Base-by-base conservation (phyloP, 768 basidiomycete species). In the Naganishia vaughanmartiniae region DNA sequence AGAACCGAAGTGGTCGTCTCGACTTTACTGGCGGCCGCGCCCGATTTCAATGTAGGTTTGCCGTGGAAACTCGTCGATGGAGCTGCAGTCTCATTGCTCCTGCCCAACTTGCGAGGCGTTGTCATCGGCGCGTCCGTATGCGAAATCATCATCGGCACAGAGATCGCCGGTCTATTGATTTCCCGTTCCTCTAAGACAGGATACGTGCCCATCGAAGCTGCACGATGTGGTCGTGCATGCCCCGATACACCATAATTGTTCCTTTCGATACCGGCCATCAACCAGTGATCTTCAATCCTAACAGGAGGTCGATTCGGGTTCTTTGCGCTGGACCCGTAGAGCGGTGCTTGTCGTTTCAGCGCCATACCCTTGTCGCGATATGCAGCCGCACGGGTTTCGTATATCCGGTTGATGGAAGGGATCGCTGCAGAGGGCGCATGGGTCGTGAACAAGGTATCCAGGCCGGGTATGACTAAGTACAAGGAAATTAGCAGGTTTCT, bases 341-440 rank as follows among this genome's bases (percentile, higher is more conserved):
- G 58, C 3, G 75, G 75, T 17, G 77, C 75, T 30, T 69, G 54
- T 14, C 72, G 39, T 12, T 72, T 75, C 12, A 81, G 71, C 0
- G 80, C 76, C 15, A 73, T 55, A 69, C 78, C 75, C 31, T 75
- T 76, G n/a, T 79, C 77, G 0, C 77, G 72, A 54, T 81, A 81
- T 2, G 79, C 77, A 11, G 75, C 76, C 5, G 80, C 80, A 17
- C 80, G 74, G 31, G 74, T 74, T 48, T 81, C 80, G 73, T 81
- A 81, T 54, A 81, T 81, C 28, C 54, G 74, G 74, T 78, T 79
- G 75, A 81, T 78, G 28, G 76, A 73, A 4, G 79, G 79, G 4
- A 79, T 72, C 0, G 78, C 73, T 1, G 78, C 71, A 55, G 70
- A 67, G 0, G 78, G 76, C 14, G 77, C 74, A 26, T 74, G 70